Evolutionary conservation across 306 rosid species (phyloP), one percentile per base, ranked within the genome.

Genomic region (Cicer pinnatifidum): DNA sequence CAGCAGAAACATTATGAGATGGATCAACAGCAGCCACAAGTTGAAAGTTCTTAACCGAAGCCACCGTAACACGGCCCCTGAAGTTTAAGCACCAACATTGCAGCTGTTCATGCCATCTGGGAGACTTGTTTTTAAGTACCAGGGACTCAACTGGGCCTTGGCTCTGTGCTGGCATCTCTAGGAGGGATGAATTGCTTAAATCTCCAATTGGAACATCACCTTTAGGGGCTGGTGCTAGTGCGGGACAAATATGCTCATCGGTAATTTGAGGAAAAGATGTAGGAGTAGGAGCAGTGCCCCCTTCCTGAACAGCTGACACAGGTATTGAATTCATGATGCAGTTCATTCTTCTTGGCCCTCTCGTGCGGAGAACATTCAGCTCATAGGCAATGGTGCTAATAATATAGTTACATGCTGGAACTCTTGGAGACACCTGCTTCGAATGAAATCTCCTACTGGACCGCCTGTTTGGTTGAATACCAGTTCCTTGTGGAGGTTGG

Each of bases 81-180:
- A 94, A 94, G 70, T 89, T 89, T 56, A 94, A 84, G 88, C 97
- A 91, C 97, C 97, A 94, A 78, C 94, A 89, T 35, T 89, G 97
- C 46, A 91, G 83, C 77, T 91, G 94, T 76, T 93, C 98, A 46
- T 93, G 97, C 97, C 97, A 93, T 82, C 96, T 78, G 46, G 97
- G 97, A 80, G 90, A 84, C 87, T 91, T 91, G 80, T 87, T 89
- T 80, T 91, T 89, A 48, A 91, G 88, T 63, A 80, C 79, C 69
- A 91, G 82, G 5, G 90, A 79, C 48, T 88, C 90, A 59, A 62
- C 79, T 3, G 81, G 61, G 53, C 71, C 85, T 33, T 62, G 86
- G 75, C 51, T 17, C 38, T 28, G 50, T 12, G 43, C 61, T 3
- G 59, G 71, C 12, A 78, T 16, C 69, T 53, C 83, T 35, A 71